Base-by-base conservation (phyloP, 2,329 filamentous ascomycete genomes). In the Ophiostoma perfectum region DNA sequence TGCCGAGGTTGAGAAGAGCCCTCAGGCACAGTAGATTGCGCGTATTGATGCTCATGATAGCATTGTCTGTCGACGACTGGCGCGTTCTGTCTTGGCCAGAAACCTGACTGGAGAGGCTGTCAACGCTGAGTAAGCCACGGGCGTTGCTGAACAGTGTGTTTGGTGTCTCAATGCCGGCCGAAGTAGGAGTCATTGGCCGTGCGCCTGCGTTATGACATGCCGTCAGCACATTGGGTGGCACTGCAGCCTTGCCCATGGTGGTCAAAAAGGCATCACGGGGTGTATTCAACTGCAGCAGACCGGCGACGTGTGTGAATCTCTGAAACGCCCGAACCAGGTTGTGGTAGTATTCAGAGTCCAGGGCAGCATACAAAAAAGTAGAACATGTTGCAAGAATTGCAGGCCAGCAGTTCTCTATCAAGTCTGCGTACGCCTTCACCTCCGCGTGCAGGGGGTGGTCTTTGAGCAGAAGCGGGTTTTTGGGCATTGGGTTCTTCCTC, bases 271-370 rank as follows among this genome's bases (percentile, higher is more conserved):
- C 95, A 81, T 99, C 95, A 72, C 95, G 85, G 0, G 95, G 93
- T 0, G 94, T 97, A 12, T 85, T 82, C 9, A 98, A 84, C 71
- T 93, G 88, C 8, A 99, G 80, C 64, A 99, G 82, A 5, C 95
- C 96, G 52, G 95, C 92, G 2, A 98, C 94, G 76, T 99, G 96
- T 0, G 95, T 91, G 74, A 99, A 91, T 72, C 96, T 93, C 74
- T 99, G 95, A 73, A 98, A 96, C 0, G 94, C 91, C 72, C 95
- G 87, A 38, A 99, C 94, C 1, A 99, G 81, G 9, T 90, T 88
- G 73, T 97, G 93, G 74, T 98, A 99, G 73, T 95, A 97, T 67
- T 97, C 93, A 0, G 92, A 90, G 76, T 99, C 95, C 4, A 99
- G 81, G 0, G 94, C 88, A 42, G 95, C 92, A 75, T 96, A 96